phyloP scores from a whole-genome alignment of 1,284 basidiomycete species.

The Phlebopus sp. region DNA sequence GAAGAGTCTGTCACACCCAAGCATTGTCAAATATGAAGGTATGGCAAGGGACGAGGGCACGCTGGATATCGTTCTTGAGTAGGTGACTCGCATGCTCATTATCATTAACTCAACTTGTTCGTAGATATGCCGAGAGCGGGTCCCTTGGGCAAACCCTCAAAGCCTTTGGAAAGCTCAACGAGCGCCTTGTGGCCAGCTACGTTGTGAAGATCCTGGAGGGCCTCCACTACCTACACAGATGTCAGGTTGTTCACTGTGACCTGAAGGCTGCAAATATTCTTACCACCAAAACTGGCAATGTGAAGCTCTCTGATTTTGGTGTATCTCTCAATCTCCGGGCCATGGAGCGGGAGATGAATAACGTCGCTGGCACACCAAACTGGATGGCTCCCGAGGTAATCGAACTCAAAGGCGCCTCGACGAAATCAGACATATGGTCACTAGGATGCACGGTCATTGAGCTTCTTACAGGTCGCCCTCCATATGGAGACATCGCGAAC shows the following conservation, averaged over 20 bases:
- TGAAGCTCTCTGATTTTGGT: constrained; percentile 98
- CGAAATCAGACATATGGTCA: constrained; percentile 88
- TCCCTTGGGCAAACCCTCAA: constrained; percentile 89
- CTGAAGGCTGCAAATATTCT: constrained; percentile 99
- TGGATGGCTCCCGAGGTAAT: constrained; percentile 99
- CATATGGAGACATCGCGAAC: constrained; percentile 84
- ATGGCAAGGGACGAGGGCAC: constrained; percentile 88
- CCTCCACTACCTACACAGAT: constrained; percentile 82
- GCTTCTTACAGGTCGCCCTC: constrained; percentile 87
- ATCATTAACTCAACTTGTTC: constrained; percentile 14
- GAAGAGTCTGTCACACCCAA: constrained; percentile 85
- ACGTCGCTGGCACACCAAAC: constrained; percentile 92
- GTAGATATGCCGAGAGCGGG: constrained; percentile 90
- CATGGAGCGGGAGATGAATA: constrained; percentile 84
- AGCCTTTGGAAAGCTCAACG: constrained; percentile 89
- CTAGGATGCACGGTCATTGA: constrained; percentile 93
- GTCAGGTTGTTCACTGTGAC: constrained; percentile 86
- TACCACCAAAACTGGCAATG: constrained; percentile 95
- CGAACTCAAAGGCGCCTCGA: constrained; percentile 72
- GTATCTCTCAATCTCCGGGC: constrained; percentile 98
- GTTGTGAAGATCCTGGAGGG: constrained; percentile 94
- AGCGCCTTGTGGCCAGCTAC: constrained; percentile 84
- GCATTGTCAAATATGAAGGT: constrained; percentile 95
- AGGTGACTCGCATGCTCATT: constrained; percentile 34
- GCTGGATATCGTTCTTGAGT: constrained; percentile 92